Evolutionary conservation across 2,329 filamentous ascomycete species (phyloP).

Genomic region (Fusarium ramigenum): DNA sequence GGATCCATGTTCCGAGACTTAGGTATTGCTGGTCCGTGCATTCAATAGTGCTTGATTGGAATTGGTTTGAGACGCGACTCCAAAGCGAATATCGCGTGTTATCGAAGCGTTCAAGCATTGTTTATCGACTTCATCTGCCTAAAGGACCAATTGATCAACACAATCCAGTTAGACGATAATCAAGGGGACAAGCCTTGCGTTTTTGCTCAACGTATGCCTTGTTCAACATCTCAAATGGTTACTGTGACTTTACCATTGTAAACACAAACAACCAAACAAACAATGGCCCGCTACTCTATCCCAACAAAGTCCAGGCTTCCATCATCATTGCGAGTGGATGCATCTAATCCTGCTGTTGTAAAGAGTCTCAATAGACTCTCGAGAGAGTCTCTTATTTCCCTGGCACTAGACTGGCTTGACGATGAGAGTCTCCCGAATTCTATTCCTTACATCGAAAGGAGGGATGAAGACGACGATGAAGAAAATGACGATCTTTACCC

Average conservation of each 20-base stretch:
- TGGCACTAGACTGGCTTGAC: slow-evolving; percentile 82
- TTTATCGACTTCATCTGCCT: not conserved
- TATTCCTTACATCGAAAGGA: slow-evolving; percentile 47
- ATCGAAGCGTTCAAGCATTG: slow-evolving; percentile 13
- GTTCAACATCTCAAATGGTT: not conserved
- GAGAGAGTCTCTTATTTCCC: slow-evolving; percentile 74
- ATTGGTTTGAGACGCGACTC: slow-evolving; percentile 18
- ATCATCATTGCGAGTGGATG: slow-evolving; percentile 74
- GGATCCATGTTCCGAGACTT: fast-evolving
- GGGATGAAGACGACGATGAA: slow-evolving; percentile 60
- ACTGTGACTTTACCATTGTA: slow-evolving; percentile 1
- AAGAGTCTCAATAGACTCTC: slow-evolving; percentile 77
- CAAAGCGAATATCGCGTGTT: slow-evolving; percentile 25
- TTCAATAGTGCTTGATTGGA: not conserved
- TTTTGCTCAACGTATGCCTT: slow-evolving; percentile 2
- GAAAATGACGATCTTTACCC: slow-evolving; percentile 75
- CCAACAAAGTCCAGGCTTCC: slow-evolving; percentile 77
- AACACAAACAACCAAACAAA: slow-evolving; percentile 22
- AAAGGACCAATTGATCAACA: slow-evolving; percentile 1
- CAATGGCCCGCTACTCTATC: slow-evolving; percentile 68
- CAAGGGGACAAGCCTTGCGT: slow-evolving; percentile 1
- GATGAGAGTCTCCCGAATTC: slow-evolving; percentile 69
- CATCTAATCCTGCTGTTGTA: slow-evolving; percentile 69
- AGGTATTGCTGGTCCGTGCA: slow-evolving; percentile 6
- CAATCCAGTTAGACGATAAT: not conserved